Percentiles rank a stretch among this genome's conserved stretches.
phyloP scores from a whole-genome alignment of 1,284 basidiomycete species.

The Fomitiporia mediterranea region DNA sequence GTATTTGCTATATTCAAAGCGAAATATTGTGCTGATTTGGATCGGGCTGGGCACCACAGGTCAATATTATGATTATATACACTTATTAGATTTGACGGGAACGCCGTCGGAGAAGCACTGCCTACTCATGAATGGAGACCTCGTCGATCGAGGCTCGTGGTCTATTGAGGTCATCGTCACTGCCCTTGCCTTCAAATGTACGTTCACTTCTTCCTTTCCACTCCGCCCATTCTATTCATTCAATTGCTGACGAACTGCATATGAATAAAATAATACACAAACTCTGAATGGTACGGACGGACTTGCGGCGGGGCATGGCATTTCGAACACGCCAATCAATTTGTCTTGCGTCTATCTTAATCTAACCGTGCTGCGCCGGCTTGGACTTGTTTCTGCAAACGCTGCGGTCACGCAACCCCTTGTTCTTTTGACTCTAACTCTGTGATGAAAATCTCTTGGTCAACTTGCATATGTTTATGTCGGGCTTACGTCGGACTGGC shows the following conservation, averaged over 20 bases:
- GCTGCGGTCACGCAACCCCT: no score
- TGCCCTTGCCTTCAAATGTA: constrained; percentile 95
- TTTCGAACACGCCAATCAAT: no score
- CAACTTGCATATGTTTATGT: no score
- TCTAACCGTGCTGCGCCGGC: no score
- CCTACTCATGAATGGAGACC: constrained; percentile 92
- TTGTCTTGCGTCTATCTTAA: no score
- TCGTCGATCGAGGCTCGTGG: constrained; percentile 97
- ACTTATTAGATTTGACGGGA: constrained; percentile 85
- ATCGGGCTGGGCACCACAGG: constrained; percentile 40
- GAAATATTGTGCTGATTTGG: neutral
- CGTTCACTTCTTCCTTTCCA: constrained; percentile 26
- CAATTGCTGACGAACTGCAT: neutral
- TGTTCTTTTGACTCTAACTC: no score
- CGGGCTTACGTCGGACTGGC: no score
- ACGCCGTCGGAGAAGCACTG: constrained; percentile 78
- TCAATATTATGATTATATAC: constrained; percentile 92
- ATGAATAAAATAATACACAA: no score
- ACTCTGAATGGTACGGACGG: no score
- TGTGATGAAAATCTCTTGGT: no score
- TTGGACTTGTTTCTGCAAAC: no score
- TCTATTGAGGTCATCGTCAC: constrained; percentile 94
- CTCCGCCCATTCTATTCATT: neutral
- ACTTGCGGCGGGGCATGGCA: no score
- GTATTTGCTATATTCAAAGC: constrained; percentile 1